Percentiles rank a stretch among this genome's conserved stretches.
Evolutionary conservation across 306 rosid genomes (phyloP).

Genomic region (Quercus engelmannii): DNA sequence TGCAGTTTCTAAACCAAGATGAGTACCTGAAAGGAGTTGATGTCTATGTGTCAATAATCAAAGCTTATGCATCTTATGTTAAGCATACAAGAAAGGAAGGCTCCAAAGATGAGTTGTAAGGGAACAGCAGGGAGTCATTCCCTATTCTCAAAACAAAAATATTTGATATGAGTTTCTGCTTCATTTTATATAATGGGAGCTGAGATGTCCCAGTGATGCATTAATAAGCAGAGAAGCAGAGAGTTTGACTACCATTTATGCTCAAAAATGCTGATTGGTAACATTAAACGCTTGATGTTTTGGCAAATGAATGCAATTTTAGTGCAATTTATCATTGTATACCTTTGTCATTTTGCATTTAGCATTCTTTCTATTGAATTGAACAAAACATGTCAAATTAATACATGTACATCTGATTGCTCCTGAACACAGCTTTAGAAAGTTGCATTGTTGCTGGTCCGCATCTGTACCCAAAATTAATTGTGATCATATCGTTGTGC

Average conservation of each 20-base stretch:
- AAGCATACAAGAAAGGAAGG: slow-evolving; percentile 23
- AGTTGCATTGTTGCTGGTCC: background rate
- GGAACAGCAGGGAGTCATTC: background rate
- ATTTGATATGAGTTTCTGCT: background rate
- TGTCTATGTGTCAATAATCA: slow-evolving; percentile 63
- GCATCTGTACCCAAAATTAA: background rate
- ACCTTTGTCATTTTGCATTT: background rate
- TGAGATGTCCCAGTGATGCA: background rate
- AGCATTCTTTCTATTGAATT: background rate
- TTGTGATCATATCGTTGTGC: background rate
- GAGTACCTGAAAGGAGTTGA: slow-evolving; percentile 83
- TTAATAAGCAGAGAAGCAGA: background rate
- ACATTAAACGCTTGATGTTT: background rate
- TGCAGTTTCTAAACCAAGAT: slow-evolving; percentile 78
- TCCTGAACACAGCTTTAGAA: background rate
- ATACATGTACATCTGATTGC: background rate
- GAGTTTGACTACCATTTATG: background rate
- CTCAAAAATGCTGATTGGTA: background rate
- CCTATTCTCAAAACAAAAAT: background rate
- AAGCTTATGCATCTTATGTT: slow-evolving; percentile 58
- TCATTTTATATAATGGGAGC: slow-evolving; percentile 7
- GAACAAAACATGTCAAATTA: background rate
- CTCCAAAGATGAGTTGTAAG: slow-evolving; percentile 70
- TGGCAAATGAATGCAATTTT: background rate
- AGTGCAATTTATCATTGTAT: background rate